Conservation (phyloP, 2,329 filamentous ascomycete species). For the Teratosphaeria pseudoeucalypti region DNA sequence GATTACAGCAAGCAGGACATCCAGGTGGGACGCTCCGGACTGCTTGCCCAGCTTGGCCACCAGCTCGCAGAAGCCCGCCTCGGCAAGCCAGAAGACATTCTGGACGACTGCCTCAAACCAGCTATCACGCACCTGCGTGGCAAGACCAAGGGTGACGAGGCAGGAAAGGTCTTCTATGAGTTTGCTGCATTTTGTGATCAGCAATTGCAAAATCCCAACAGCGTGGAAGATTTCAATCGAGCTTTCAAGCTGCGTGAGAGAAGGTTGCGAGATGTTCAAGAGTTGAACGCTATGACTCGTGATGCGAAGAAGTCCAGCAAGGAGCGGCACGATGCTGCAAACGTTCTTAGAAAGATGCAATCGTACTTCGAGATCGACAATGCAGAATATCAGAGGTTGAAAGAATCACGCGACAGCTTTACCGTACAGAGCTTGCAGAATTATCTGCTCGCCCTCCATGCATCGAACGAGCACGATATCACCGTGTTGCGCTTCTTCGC, state of each 20-base stretch:
- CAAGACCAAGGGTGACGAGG: conserved; percentile 56
- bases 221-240: conserved; percentile 72
- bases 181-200: conserved; percentile 94
- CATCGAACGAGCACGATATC: conserved; percentile 80
- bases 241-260: conserved; percentile 68
- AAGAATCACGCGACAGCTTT: conserved; percentile 67
- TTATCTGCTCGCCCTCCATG: conserved; percentile 73
- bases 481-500: conserved; percentile 87
- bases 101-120: conserved; percentile 73
- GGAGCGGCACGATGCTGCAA: conserved; percentile 45
- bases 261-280: conserved; percentile 69
- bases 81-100: conserved; percentile 83
- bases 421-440: conserved; percentile 85
- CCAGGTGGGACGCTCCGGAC: conserved; percentile 60
- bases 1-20: conserved; percentile 54
- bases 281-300: conserved; percentile 54
- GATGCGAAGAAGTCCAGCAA: conserved; percentile 30
- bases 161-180: conserved; percentile 83
- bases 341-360: conserved; percentile 60
- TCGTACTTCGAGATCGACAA: conserved; percentile 87
- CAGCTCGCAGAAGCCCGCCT: conserved; percentile 82
- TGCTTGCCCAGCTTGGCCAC: conserved; percentile 79
- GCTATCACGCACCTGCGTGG: conserved; percentile 73
- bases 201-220: conserved; percentile 78
- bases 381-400: conserved; percentile 70